Evolutionary conservation across 257 asterid genomes (phyloP).

Genomic region (Solanum chilense): DNA sequence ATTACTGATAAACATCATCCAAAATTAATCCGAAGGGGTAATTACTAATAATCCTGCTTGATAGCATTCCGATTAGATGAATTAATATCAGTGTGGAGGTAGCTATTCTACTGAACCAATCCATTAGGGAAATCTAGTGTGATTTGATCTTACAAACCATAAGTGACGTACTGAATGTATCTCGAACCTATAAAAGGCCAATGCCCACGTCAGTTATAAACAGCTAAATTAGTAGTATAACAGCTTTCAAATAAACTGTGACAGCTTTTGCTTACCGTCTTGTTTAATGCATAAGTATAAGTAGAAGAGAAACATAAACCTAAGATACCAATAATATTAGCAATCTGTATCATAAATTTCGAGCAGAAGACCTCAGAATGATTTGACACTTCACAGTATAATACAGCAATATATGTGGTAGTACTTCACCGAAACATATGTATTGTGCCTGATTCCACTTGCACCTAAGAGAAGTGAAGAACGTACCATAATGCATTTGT

Average conservation of each 20-base stretch:
- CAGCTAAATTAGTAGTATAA: neutral
- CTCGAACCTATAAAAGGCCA: neutral
- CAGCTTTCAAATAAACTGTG: neutral
- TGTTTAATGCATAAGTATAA: neutral
- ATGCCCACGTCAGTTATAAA: neutral
- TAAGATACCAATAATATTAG: neutral
- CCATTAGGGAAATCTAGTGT: neutral
- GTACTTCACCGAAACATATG: neutral
- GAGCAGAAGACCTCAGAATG: constrained; percentile 1
- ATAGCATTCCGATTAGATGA: neutral
- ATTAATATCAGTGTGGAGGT: neutral
- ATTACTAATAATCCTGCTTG: neutral
- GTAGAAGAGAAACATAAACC: neutral
- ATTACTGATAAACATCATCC: neutral
- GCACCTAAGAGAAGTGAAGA: neutral
- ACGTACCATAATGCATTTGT: neutral
- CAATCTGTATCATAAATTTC: neutral
- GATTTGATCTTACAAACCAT: neutral
- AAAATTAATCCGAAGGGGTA: neutral
- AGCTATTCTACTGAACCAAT: neutral
- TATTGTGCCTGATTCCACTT: neutral
- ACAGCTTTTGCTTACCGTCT: neutral
- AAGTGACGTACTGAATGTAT: neutral
- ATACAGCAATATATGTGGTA: neutral
- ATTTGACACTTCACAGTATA: neutral